Conservation (phyloP, 352 stramenopile genomes). For the Phytophthora syringae region DNA sequence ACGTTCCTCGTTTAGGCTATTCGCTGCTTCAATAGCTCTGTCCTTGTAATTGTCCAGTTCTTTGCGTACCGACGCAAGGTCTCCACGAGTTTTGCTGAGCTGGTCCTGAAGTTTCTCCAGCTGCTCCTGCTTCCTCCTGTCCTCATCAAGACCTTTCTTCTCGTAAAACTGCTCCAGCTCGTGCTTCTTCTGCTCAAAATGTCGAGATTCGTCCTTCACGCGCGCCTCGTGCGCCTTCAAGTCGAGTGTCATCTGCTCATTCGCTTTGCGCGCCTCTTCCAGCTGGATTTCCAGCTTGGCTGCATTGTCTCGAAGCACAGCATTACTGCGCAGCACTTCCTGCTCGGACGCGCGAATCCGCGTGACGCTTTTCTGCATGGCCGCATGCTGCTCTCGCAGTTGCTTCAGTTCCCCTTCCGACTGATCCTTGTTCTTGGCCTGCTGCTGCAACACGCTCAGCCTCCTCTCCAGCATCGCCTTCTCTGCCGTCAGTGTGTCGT, state of each 20-base stretch:
- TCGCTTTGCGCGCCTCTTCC: slow-evolving; percentile 56
- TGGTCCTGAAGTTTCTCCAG: slow-evolving; percentile 62
- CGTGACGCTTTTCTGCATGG: slow-evolving; percentile 38
- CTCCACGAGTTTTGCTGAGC: slow-evolving; percentile 53
- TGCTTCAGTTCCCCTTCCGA: slow-evolving; percentile 46
- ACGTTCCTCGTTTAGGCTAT: slow-evolving; percentile 59
- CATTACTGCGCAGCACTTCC: slow-evolving; percentile 37
- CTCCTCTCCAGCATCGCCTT: slow-evolving; percentile 44
- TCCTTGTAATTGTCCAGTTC: slow-evolving; percentile 59
- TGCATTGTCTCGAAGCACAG: slow-evolving; percentile 41
- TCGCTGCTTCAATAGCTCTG: slow-evolving; percentile 43
- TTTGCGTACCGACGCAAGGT: slow-evolving; percentile 54
- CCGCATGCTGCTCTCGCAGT: slow-evolving; percentile 36
- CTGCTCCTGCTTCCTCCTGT: slow-evolving; percentile 58
- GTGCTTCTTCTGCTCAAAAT: slow-evolving; percentile 74
- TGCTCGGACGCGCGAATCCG: slow-evolving; percentile 48
- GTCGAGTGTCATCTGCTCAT: slow-evolving; percentile 65
- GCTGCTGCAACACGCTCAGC: slow-evolving; percentile 44
- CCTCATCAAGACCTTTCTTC: slow-evolving; percentile 60
- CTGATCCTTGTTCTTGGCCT: slow-evolving; percentile 42
- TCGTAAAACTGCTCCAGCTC: slow-evolving; percentile 70
- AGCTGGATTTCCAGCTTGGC: slow-evolving; percentile 60
- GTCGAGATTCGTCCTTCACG: slow-evolving; percentile 52
- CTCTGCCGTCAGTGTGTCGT: slow-evolving; percentile 43
- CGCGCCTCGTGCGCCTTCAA: slow-evolving; percentile 58